A percentile compares a stretch with the other conserved stretches of the same genome.
phyloP scores from a whole-genome alignment of 768 basidiomycete species.

The Tephrocybe sp. region DNA sequence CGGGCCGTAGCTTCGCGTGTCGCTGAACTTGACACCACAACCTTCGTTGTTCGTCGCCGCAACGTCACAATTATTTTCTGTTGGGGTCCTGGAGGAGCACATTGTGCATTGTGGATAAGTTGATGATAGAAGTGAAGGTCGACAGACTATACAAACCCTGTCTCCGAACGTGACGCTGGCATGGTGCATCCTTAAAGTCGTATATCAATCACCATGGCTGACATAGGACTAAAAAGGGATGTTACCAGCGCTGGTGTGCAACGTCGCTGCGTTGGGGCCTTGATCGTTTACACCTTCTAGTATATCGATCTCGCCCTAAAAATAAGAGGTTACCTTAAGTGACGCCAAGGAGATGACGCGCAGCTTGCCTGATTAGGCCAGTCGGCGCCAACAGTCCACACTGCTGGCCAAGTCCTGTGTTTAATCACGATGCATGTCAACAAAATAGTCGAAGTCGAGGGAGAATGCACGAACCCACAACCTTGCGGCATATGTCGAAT shows the following conservation, averaged over 20 bases:
- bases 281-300: conserved; percentile 44
- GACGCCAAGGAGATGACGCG: background rate
- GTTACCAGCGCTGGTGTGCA: conserved; percentile 41
- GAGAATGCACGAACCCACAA: conserved; percentile 50
- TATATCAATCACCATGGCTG: conserved; percentile 27
- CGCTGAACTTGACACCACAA: conserved; percentile 49
- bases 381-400: conserved; percentile 52
- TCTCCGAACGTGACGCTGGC: conserved; percentile 42
- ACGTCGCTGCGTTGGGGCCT: conserved; percentile 34
- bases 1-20: conserved; percentile 53
- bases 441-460: too few species aligned
- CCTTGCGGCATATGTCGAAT: conserved; percentile 62
- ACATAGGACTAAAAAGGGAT: conserved; percentile 44
- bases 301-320: conserved; percentile 49
- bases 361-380: conserved; percentile 46
- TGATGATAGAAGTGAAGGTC: background rate
- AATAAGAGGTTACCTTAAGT: background rate
- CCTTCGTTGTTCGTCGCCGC: conserved; percentile 51
- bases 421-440: background rate
- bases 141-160: conserved; percentile 36
- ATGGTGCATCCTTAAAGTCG: conserved; percentile 48
- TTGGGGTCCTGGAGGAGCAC: conserved; percentile 29
- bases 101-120: background rate
- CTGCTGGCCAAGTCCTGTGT: conserved; percentile 49
- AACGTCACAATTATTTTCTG: conserved; percentile 48